Base-by-base conservation (phyloP, 2,329 filamentous ascomycete genomes). In the Aureobasidium sp. region DNA sequence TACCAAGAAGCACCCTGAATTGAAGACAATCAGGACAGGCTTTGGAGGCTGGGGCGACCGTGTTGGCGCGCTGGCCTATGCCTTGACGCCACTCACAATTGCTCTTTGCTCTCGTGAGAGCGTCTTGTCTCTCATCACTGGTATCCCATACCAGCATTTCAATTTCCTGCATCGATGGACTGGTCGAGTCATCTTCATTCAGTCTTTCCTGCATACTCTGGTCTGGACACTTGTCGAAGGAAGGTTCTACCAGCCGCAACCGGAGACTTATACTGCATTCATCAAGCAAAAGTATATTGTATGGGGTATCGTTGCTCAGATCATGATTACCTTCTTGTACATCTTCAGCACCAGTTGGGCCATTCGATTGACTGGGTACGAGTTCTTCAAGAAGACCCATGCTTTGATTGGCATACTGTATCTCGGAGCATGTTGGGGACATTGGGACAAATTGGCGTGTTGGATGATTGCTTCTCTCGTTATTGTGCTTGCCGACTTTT, bases 81-180 rank as follows among this genome's bases (percentile, higher is more conserved):
- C 87, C 0, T 79, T 91, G 11, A 90, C 88, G 0, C 88, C 88
- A 0, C 77, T 91, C 0, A 86, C 86, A 0, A 75, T 91, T 34
- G 73, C 89, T 52, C 79, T 91, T 14, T 80, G 83, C n/a, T 86
- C 79, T 62, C 81, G 88, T 44, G 88, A 91, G 70, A 88, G 85
- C 0, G 76, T 91, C 1, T 79, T 91, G 4, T 88, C 85, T 0
- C 71, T 88, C 15, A 72, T 90, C 53, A 91, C 88, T 0, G 88
- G 89, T 1, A 78, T 91, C 0, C 87, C 89, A 0, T 90, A 90
- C 68, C 88, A 91, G 67, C 84, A 82, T 68, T 90, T 91, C 79
- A 87, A 88, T 73, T 91, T 91, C 69, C 76, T 91, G 22, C 88
- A 91, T 71, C 85, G 87, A 36, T 91, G 88, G 88, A 76, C 87